These are phyloP conservation scores for Halophytophthora batemanensis DNA, from an alignment of 352 stramenopile genomes.

Conservation along the genomic window DNA sequence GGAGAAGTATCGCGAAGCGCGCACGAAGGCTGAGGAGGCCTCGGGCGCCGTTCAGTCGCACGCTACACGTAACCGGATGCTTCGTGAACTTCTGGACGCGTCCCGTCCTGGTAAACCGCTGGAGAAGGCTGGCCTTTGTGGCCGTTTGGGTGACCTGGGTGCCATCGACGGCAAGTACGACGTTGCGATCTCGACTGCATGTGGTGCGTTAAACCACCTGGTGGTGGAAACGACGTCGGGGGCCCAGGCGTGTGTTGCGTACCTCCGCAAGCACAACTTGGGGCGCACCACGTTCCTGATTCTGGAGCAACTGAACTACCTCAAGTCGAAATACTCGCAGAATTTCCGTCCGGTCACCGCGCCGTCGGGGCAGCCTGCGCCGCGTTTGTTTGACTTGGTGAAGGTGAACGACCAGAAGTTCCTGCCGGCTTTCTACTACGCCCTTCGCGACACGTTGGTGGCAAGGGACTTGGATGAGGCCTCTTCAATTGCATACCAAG, in stretches of 20 bases:
- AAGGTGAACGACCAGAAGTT: conserved; percentile 88
- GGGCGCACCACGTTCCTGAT: conserved; percentile 97
- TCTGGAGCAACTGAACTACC: conserved; percentile 95
- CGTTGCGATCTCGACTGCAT: conserved; percentile 97
- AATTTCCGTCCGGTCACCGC: conserved; percentile 50
- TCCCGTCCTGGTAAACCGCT: conserved; percentile 89
- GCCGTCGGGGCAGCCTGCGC: conserved; percentile 41
- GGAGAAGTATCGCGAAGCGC: conserved; percentile 62
- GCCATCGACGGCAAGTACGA: conserved; percentile 96
- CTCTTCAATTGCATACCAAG: conserved; percentile 88
- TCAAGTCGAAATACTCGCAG: conserved; percentile 67
- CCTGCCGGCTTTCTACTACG: conserved; percentile 94
- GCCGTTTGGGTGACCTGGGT: conserved; percentile 96
- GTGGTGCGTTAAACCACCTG: conserved; percentile 94
- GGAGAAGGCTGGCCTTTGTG: conserved; percentile 90
- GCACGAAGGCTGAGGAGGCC: conserved; percentile 76
- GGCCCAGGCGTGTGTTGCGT: conserved; percentile 95
- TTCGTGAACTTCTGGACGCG: conserved; percentile 92
- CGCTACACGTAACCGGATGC: conserved; percentile 66
- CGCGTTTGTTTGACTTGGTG: conserved; percentile 89
- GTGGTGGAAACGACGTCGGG: conserved; percentile 96
- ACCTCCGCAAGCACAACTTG: conserved; percentile 93
- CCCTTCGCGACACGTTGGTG: conserved; percentile 97
- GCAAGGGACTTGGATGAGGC: conserved; percentile 94
- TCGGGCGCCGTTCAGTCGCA: conserved; percentile 64